Evolutionary conservation across 495 filamentous ascomycete genomes (phyloP).

Genomic region (Barbatosphaeria neglecta): DNA sequence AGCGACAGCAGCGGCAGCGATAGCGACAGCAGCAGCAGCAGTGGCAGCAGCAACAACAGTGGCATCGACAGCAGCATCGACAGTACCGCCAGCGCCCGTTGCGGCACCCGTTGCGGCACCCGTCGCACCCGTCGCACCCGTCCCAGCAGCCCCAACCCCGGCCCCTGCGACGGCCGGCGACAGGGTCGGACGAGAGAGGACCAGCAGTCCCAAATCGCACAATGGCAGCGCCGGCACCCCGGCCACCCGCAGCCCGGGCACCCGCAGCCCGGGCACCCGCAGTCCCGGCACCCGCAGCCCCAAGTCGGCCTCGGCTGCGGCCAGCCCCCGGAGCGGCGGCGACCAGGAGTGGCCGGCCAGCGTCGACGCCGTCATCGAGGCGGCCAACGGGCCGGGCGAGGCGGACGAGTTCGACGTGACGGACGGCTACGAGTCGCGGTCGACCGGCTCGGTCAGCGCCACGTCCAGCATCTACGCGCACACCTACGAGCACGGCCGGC

Average conservation of each 20-base stretch:
- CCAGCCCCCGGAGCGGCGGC: too few relatives aligned
- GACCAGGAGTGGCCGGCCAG: too few relatives aligned
- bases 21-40: background rate
- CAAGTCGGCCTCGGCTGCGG: too few relatives aligned
- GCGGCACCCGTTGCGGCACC: too few relatives aligned
- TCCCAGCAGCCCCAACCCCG: too few relatives aligned
- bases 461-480: constrained; percentile 30
- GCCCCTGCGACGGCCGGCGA: too few relatives aligned
- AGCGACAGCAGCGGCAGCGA: background rate
- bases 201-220: background rate
- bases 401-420: constrained; percentile 15
- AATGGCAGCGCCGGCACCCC: background rate
- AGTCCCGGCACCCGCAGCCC: too few relatives aligned
- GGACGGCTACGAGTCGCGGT: constrained; percentile 15
- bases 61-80: too few relatives aligned
- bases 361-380: constrained; percentile 11
- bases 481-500: constrained; percentile 42
- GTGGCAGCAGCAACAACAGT: background rate
- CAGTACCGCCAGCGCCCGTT: too few relatives aligned
- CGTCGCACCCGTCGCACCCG: too few relatives aligned
- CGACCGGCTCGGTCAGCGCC: constrained; percentile 21
- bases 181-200: too few relatives aligned
- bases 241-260: background rate
- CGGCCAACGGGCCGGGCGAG: constrained; percentile 7
- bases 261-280: too few relatives aligned